Evolutionary conservation across 257 asterid species (phyloP), one percentile per base, ranked within the genome.

Genomic region (Ilex asprella): DNA sequence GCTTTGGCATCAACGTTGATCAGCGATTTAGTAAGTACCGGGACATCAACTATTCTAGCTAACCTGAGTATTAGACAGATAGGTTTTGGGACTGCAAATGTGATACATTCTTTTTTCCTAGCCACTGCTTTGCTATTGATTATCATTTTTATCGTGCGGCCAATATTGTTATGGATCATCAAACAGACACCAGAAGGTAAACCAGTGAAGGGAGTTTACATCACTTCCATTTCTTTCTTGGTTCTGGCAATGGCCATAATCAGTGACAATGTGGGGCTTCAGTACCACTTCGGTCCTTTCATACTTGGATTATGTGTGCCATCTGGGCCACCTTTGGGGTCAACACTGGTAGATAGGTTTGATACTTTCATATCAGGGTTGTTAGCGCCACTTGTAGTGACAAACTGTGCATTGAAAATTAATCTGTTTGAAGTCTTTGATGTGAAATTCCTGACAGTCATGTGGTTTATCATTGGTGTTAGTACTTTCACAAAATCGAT

Each of bases 291-390:
- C 14, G 98, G 98, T 10, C 95, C 98, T 0, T 91, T 91, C 61
- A 16, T 91, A 46, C 78, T 91, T 2, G 98, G 97, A 3, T 69
- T 91, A 60, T 82, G 75, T 0, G 82, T 88, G 58, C 98, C 98
- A 0, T 94, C 84, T 13, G 98, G 98, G n/a, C 98, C 98, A 0
- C 98, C 98, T 32, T 55, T 91, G 30, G 98, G 98, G 30, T 75
- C 98, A 7, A 84, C 96, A 7, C 63, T 91, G 54, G 94, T 79
- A 56, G 88, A 91, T 27, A 77, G 79, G 71, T 59, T 91, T 70
- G 96, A 91, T 61, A 84, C 95, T 9, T 2, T 84, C 6, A 64
- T 81, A 4, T 79, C 82, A 10, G 96, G 96, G 31, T 21, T 91
- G 79, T 31, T 88, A 58, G 85, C 85, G 10, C 96, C 98, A 0